These are phyloP conservation scores for Adansonia rubrostipa DNA, from an alignment of 441 rosid species.

Conservation along the genomic window DNA sequence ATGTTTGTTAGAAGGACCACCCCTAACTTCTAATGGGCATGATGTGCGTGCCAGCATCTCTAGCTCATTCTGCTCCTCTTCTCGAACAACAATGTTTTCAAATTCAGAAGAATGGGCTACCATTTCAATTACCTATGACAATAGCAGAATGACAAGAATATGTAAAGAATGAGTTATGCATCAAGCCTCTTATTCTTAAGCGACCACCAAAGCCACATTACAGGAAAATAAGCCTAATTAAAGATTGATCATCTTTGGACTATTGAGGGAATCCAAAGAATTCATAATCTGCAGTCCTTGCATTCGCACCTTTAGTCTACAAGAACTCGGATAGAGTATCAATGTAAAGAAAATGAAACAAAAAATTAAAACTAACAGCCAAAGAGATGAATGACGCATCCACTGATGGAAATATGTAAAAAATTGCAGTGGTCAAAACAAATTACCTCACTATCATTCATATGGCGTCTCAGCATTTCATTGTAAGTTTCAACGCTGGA, in stretches of 20 bases:
- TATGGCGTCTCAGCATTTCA: conserved; percentile 90
- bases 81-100: conserved; percentile 97
- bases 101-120: conserved; percentile 99
- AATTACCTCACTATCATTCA: conserved; percentile 95
- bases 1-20: conserved; percentile 97
- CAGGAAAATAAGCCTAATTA: neutral
- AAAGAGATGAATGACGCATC: conserved; percentile 22
- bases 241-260: neutral
- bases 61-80: conserved; percentile 97
- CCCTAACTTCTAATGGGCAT: conserved; percentile 92
- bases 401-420: conserved; percentile 27
- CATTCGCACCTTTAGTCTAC: neutral
- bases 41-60: conserved; percentile 78
- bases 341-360: conserved; percentile 1
- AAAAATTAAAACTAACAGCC: conserved; percentile 12
- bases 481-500: conserved; percentile 99
- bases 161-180: conserved; percentile 20
- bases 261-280: neutral
- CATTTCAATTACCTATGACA: conserved; percentile 84
- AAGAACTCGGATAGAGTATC: neutral
- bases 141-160: conserved; percentile 28
- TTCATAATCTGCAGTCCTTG: neutral
- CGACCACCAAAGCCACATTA: neutral
- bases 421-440: conserved; percentile 17
- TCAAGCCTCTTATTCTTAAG: conserved; percentile 11